Evolutionary conservation across 139 green algal genomes (phyloP), one percentile per base, ranked within the genome.

Genomic region (Raphidocelis subcapitata): DNA sequence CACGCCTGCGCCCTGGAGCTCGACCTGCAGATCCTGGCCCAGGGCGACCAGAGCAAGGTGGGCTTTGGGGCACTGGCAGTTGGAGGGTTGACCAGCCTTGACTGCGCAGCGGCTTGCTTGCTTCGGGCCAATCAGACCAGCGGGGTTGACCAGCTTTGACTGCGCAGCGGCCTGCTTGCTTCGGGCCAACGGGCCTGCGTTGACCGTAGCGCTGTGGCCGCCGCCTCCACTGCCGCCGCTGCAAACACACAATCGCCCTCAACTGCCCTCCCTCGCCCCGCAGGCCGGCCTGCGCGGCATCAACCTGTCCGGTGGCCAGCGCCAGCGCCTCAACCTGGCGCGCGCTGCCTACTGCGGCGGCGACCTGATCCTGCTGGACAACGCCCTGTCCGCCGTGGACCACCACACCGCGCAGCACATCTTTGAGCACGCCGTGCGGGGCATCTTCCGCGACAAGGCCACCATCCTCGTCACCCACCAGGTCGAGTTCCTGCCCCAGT

Each of bases 381-480:
- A 88, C 51, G 79, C 83, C 10, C 79, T 87, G 60, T 85, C 79
- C 24, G 82, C 82, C 21, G 79, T 87, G 1, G 82, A 87, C 81
- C 77, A 84, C 77, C 81, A 87, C 78, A 84, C 78, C 41, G 81
- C 77, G 2, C 73, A 87, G 70, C 81, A 87, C 73, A 82, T 87
- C 69, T 87, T 84, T 62, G 74, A 74, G 3, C 65, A 72, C 44
- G 75, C 70, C 69, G 66, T 87, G 54, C 78, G 75, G 69, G 79
- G 79, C 51, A 75, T 79, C 44, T 71, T 85, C 56, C 8, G 32
- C 0, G 49, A 85, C 21, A 81, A 79, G 70, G 77, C 81, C 20
- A 66, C 74, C 24, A 52, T 87, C 23, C 74, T 87, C 1, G 65
- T 87, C 57, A 87, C 81, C 12, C 81, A 87, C 63, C 85, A 90